Percentiles rank a stretch among this genome's conserved stretches.
Evolutionary conservation across 805 yeast species (phyloP).

Genomic region (Candida morakotiae): DNA sequence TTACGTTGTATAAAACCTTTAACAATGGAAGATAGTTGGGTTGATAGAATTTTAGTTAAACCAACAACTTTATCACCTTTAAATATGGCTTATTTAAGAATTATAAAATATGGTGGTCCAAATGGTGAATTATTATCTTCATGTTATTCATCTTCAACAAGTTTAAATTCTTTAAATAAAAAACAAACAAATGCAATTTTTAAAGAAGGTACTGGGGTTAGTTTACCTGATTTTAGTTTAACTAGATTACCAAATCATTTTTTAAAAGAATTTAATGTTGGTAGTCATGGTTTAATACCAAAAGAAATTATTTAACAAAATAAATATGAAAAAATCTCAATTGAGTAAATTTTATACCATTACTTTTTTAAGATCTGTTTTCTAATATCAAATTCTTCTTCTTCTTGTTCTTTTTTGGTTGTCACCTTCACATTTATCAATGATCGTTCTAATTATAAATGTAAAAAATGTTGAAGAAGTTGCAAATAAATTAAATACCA

Average conservation of each 20-base stretch:
- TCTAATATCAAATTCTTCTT: too few species aligned
- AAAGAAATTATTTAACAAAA: slow-evolving; percentile 4
- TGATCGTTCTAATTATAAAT: too few species aligned
- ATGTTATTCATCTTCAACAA: slow-evolving; percentile 3
- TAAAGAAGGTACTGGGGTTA: slow-evolving; percentile 15
- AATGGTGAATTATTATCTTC: slow-evolving; percentile 4
- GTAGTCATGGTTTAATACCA: slow-evolving; percentile 35
- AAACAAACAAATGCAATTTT: slow-evolving; percentile 9
- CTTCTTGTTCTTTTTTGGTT: too few species aligned
- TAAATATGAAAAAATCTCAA: too few species aligned
- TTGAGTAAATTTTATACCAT: too few species aligned
- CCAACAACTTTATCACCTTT: slow-evolving; percentile 31
- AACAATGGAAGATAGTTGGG: slow-evolving; percentile 50
- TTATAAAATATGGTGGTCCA: slow-evolving; percentile 14
- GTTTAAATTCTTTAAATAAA: slow-evolving; percentile 15
- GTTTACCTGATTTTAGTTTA: slow-evolving; percentile 22
- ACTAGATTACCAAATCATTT: slow-evolving; percentile 27
- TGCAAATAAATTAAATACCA: too few species aligned
- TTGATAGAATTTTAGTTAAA: slow-evolving; percentile 42
- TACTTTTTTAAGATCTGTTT: too few species aligned
- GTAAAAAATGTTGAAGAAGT: too few species aligned
- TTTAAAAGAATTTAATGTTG: slow-evolving; percentile 32
- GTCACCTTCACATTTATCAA: too few species aligned
- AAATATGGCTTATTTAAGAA: slow-evolving; percentile 18
- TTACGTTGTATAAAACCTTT: slow-evolving; percentile 55